phyloP scores from a whole-genome alignment of 768 basidiomycete genomes.

The Coprinellus micaceus region DNA sequence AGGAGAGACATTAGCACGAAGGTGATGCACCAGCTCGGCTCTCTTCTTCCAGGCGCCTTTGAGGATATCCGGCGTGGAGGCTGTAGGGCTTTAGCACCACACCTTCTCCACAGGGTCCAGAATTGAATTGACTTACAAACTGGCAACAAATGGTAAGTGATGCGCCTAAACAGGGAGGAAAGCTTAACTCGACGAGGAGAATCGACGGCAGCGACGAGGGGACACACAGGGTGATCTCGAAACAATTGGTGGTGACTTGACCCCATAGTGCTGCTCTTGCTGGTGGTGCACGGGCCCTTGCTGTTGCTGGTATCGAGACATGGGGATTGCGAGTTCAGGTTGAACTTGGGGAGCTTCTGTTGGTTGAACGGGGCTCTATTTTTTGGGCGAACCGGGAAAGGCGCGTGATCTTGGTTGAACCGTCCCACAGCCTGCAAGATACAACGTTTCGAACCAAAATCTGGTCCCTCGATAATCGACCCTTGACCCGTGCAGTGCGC shows the following conservation, averaged over 20 bases:
- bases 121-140: conserved; percentile 1
- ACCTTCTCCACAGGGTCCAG: too few relatives aligned
- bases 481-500: too few relatives aligned
- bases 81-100: conserved; percentile 6
- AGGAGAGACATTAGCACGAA: conserved; percentile 36
- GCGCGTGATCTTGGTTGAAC: not conserved
- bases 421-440: not conserved
- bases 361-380: not conserved
- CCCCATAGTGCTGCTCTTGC: too few relatives aligned
- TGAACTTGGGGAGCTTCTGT: not conserved
- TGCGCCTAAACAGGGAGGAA: not conserved
- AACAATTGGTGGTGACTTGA: conserved; percentile 28
- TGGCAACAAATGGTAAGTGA: not conserved
- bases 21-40: conserved; percentile 31
- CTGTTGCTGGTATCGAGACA: not conserved
- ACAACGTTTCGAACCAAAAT: not conserved
- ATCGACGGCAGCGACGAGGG: not conserved
- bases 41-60: conserved; percentile 20
- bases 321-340: not conserved
- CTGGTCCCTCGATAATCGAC: too few relatives aligned
- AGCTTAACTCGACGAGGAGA: not conserved
- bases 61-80: conserved; percentile 17
- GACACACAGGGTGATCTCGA: conserved; percentile 22
- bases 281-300: too few relatives aligned
- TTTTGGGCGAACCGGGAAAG: not conserved